phyloP scores from a whole-genome alignment of 371 early-diverging fungal species.

The Parasitella parasitica region DNA sequence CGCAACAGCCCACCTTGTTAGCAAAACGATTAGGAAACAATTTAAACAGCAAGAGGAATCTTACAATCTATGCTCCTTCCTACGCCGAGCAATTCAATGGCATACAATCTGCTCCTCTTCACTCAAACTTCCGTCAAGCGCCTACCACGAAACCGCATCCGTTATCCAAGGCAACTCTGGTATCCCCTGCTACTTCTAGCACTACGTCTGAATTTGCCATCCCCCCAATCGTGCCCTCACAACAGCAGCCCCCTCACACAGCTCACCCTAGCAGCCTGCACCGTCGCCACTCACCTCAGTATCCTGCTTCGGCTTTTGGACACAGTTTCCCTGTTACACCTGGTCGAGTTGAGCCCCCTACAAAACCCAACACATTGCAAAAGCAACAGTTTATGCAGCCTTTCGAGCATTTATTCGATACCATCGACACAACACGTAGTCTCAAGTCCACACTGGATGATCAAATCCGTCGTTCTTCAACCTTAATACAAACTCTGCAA shows the following conservation, averaged over 20 bases:
- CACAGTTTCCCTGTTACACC: slow-evolving; percentile 6
- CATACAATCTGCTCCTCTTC: slow-evolving; percentile 59
- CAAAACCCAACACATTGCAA: slow-evolving; percentile 33
- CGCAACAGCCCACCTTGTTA: slow-evolving; percentile 32
- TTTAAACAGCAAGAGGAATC: slow-evolving; percentile 42
- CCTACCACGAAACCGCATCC: slow-evolving; percentile 16
- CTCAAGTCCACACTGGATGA: slow-evolving; percentile 70
- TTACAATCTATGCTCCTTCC: slow-evolving; percentile 61
- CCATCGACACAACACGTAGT: slow-evolving; percentile 55
- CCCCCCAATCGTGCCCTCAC: slow-evolving; percentile 51
- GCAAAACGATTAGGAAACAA: slow-evolving; percentile 26
- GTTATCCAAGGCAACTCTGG: slow-evolving; percentile 10
- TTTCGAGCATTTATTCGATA: slow-evolving; percentile 60
- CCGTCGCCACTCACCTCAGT: slow-evolving; percentile 21
- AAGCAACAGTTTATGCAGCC: slow-evolving; percentile 55
- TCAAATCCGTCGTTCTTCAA: slow-evolving; percentile 72
- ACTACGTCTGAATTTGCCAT: slow-evolving; percentile 39
- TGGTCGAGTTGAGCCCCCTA: slow-evolving; percentile 1
- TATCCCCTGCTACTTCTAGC: slow-evolving; percentile 10
- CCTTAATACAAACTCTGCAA: slow-evolving; percentile 77
- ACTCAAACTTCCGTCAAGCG: slow-evolving; percentile 42
- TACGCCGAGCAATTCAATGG: slow-evolving; percentile 50
- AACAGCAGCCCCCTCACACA: slow-evolving; percentile 32
- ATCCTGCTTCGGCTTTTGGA: slow-evolving; percentile 11
- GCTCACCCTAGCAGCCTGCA: slow-evolving; percentile 13